Percentiles rank a stretch among this genome's conserved stretches.
Evolutionary conservation across 768 basidiomycete genomes (phyloP).

Genomic region (Boletus subparvulus): DNA sequence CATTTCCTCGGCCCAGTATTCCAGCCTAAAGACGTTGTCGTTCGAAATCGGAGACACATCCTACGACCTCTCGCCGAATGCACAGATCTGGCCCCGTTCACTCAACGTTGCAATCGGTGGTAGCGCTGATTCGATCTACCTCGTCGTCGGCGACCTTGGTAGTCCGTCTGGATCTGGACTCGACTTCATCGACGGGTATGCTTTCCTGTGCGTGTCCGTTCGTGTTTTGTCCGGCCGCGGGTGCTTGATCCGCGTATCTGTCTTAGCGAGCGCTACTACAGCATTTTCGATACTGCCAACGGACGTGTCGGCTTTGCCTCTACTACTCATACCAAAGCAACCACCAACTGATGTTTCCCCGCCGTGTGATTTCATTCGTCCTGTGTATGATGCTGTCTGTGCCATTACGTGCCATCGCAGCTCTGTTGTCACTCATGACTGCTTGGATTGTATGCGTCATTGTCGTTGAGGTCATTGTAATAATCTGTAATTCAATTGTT

Average conservation of each 20-base stretch:
- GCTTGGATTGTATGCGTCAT: too few species aligned
- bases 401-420: background rate
- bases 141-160: slow-evolving; percentile 29
- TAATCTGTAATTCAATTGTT: background rate
- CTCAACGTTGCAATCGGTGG: slow-evolving; percentile 33
- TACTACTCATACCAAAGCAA: background rate
- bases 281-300: slow-evolving; percentile 30
- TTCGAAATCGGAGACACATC: slow-evolving; percentile 26
- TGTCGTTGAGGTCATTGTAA: background rate
- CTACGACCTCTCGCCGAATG: slow-evolving; percentile 27
- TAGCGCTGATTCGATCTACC: slow-evolving; percentile 24
- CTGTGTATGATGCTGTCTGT: background rate
- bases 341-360: background rate
- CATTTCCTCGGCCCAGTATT: slow-evolving; percentile 27
- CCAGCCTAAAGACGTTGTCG: slow-evolving; percentile 22
- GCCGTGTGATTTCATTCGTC: background rate
- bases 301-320: slow-evolving; percentile 7
- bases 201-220: slow-evolving; percentile 7
- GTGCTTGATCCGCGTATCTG: background rate
- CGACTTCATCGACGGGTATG: slow-evolving; percentile 27
- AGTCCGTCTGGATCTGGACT: slow-evolving; percentile 12
- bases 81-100: slow-evolving; percentile 36
- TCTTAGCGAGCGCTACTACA: slow-evolving; percentile 35
- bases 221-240: background rate
- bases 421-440: background rate